These are phyloP conservation scores for Exophiala phaeomuriformis DNA, from an alignment of 2,329 filamentous ascomycete genomes.

Conservation along the genomic window DNA sequence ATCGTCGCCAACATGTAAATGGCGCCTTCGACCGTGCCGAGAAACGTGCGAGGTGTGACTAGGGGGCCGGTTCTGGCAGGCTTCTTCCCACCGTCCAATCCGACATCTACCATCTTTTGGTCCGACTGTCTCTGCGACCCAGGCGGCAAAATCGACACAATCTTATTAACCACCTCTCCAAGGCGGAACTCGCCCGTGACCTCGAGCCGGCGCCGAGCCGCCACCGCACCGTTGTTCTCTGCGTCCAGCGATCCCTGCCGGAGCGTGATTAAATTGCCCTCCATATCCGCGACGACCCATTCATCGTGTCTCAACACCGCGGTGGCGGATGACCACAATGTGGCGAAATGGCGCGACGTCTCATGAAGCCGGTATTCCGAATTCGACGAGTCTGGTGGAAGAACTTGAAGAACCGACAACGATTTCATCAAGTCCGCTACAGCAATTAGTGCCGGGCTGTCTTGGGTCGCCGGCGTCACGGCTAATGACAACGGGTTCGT, in stretches of 20 bases:
- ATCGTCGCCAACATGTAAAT: constrained; percentile 82
- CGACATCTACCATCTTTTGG: background rate
- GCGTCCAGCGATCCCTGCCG: constrained; percentile 50
- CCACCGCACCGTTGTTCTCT: constrained; percentile 51
- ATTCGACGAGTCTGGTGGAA: constrained; percentile 24
- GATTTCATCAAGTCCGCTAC: constrained; percentile 94
- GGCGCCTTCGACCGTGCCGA: constrained; percentile 84
- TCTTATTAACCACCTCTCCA: constrained; percentile 89
- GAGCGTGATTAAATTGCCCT: constrained; percentile 82
- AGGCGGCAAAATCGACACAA: constrained; percentile 62
- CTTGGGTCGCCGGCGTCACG: constrained; percentile 48
- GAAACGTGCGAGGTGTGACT: constrained; percentile 73
- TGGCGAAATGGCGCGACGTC: constrained; percentile 71
- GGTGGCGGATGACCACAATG: constrained; percentile 73
- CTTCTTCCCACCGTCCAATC: background rate
- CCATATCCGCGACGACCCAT: constrained; percentile 77
- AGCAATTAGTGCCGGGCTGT: constrained; percentile 58
- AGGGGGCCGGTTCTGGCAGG: constrained; percentile 45
- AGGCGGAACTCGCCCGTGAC: constrained; percentile 75
- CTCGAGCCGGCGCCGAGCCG: constrained; percentile 50
- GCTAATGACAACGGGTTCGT: constrained; percentile 78
- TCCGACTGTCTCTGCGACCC: background rate
- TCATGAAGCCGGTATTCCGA: constrained; percentile 51
- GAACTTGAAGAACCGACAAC: constrained; percentile 67
- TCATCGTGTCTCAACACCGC: constrained; percentile 63